Conservation (phyloP, 192 early-diverging fungal species). For the Lunasporangiospora selenospora region DNA sequence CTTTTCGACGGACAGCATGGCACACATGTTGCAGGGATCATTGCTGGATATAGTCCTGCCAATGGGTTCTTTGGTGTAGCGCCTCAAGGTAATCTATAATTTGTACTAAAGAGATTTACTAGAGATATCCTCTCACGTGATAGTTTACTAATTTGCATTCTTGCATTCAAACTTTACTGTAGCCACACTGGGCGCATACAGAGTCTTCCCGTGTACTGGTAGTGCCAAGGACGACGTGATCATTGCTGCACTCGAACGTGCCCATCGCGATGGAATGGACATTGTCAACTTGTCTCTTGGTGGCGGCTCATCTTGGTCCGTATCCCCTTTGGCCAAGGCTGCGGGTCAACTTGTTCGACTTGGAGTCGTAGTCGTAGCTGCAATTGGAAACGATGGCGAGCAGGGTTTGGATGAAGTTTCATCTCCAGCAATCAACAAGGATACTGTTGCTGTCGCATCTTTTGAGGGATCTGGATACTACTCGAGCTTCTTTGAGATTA, state of each 20-base stretch:
- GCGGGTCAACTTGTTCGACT: constrained; percentile 52
- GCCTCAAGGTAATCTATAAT: constrained; percentile 74
- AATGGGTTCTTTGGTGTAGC: constrained; percentile 78
- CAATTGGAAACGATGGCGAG: constrained; percentile 72
- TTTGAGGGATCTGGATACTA: constrained; percentile 53
- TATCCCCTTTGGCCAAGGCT: constrained; percentile 62
- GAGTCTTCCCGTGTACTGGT: constrained; percentile 83
- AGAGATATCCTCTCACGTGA: no score
- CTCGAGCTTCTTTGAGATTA: constrained; percentile 36
- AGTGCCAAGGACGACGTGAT: constrained; percentile 72
- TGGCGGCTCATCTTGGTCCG: constrained; percentile 65
- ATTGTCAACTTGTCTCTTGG: constrained; percentile 89
- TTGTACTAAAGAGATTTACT: no score
- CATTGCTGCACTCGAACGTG: constrained; percentile 75
- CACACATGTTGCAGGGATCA: constrained; percentile 72
- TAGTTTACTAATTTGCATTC: no score
- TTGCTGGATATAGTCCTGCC: constrained; percentile 63
- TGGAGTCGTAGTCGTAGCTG: constrained; percentile 61
- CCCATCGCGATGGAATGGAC: constrained; percentile 73
- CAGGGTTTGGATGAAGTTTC: constrained; percentile 62
- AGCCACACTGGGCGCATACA: constrained; percentile 75
- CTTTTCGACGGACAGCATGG: constrained; percentile 47
- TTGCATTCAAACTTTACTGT: no score
- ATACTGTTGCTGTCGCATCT: constrained; percentile 66
- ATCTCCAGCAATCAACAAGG: constrained; percentile 62